Conservation (phyloP, 2,329 filamentous ascomycete genomes). For the Trichoderma sp. region DNA sequence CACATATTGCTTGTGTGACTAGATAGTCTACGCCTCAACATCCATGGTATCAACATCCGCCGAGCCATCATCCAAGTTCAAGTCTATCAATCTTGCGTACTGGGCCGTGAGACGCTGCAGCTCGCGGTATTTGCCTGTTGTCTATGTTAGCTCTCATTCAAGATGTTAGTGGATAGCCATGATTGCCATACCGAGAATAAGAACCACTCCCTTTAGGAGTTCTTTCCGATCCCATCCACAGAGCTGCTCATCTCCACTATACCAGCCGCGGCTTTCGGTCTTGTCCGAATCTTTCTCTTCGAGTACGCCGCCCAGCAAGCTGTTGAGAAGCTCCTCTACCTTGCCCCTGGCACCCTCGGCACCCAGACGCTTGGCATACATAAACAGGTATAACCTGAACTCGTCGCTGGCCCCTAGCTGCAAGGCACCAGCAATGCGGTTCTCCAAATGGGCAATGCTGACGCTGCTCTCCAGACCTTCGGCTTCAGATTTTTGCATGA, state of each 20-base stretch:
- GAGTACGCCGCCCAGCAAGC: constrained; percentile 69
- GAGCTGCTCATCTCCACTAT: constrained; percentile 55
- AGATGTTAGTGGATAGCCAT: background rate
- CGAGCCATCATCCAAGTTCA: constrained; percentile 49
- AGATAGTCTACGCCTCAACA: constrained; percentile 32
- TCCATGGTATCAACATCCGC: constrained; percentile 45
- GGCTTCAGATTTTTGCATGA: constrained; percentile 85
- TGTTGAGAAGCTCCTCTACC: constrained; percentile 86
- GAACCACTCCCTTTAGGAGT: constrained; percentile 82
- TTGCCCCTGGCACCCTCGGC: constrained; percentile 84
- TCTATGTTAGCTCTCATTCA: constrained; percentile 31
- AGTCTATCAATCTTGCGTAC: constrained; percentile 78
- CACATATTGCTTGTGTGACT: background rate
- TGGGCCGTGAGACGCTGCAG: constrained; percentile 92
- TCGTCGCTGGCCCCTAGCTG: constrained; percentile 84
- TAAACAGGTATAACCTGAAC: constrained; percentile 90
- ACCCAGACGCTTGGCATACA: constrained; percentile 95
- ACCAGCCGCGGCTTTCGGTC: constrained; percentile 33
- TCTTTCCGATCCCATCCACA: constrained; percentile 91
- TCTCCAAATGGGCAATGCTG: constrained; percentile 92
- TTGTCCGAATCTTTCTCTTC: constrained; percentile 49
- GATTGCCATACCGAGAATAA: constrained; percentile 73
- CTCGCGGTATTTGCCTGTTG: constrained; percentile 85
- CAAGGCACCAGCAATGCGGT: constrained; percentile 83
- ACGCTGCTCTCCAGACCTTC: constrained; percentile 88